Evolutionary conservation across 1,284 basidiomycete genomes (phyloP).

Genomic region (Pascua sp.): DNA sequence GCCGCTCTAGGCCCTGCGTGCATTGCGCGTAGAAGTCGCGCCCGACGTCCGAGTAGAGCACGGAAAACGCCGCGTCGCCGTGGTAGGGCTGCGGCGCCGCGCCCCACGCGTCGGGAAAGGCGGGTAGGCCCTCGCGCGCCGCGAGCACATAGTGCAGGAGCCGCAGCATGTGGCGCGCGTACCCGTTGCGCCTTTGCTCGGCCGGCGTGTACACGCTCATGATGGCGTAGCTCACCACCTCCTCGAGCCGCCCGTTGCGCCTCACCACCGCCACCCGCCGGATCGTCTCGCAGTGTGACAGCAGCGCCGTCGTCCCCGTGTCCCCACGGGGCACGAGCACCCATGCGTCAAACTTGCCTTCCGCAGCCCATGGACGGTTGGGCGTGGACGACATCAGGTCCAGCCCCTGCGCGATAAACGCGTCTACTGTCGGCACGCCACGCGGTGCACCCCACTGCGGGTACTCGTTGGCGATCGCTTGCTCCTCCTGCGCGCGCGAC

Average conservation of each 20-base stretch:
- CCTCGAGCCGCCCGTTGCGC: neutral
- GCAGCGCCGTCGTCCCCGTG: constrained; percentile 1
- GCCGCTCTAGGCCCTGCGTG: constrained; percentile 7
- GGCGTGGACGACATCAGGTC: constrained; percentile 1
- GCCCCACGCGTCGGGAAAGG: constrained; percentile 28
- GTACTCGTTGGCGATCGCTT: constrained; percentile 3
- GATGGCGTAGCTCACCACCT: constrained; percentile 27
- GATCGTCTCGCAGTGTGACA: constrained; percentile 7
- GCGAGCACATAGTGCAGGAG: constrained; percentile 34
- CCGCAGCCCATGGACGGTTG: constrained; percentile 1
- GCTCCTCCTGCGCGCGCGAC: neutral
- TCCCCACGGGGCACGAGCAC: constrained; percentile 12
- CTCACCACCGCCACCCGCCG: neutral
- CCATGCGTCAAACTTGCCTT: constrained; percentile 8
- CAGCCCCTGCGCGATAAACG: neutral
- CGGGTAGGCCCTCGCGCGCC: constrained; percentile 13
- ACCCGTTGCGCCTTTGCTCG: constrained; percentile 29
- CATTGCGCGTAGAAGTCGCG: constrained; percentile 30
- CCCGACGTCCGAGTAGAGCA: constrained; percentile 38
- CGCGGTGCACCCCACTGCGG: constrained; percentile 4
- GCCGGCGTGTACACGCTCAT: constrained; percentile 33
- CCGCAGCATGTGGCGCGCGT: constrained; percentile 33
- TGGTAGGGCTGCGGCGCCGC: constrained; percentile 14
- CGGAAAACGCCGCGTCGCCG: constrained; percentile 22
- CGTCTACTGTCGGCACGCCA: neutral